A percentile compares a stretch with the other conserved stretches of the same genome.
phyloP scores from a whole-genome alignment of 768 basidiomycete genomes.

The Tylopilus intermedius region DNA sequence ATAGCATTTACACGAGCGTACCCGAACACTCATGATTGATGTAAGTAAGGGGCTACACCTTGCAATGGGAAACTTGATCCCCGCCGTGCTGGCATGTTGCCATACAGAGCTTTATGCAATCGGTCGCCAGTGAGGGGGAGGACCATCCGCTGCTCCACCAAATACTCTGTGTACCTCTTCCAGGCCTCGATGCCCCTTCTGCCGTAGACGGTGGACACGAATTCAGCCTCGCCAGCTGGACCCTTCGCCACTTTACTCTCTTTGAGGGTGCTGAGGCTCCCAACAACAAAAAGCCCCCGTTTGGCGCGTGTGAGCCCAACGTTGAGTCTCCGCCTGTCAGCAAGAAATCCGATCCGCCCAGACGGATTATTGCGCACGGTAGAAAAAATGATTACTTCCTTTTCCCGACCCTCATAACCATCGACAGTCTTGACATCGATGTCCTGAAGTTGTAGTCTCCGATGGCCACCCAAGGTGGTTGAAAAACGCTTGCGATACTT shows the following conservation, averaged over 20 bases:
- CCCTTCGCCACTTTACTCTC: conserved; percentile 37
- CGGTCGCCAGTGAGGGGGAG: conserved; percentile 41
- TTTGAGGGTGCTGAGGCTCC: conserved; percentile 62
- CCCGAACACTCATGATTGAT: not conserved
- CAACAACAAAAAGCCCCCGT: conserved; percentile 77
- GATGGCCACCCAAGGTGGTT: conserved; percentile 56
- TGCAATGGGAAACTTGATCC: conserved; percentile 3
- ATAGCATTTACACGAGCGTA: not conserved
- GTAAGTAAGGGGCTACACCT: conserved; percentile 6
- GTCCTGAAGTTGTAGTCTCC: conserved; percentile 57
- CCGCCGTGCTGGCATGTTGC: conserved; percentile 12
- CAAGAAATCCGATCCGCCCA: conserved; percentile 84
- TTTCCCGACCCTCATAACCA: conserved; percentile 91
- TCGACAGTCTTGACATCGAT: conserved; percentile 92
- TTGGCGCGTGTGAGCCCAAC: conserved; percentile 88
- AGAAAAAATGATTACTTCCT: conserved; percentile 87
- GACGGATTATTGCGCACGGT: conserved; percentile 78
- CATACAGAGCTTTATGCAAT: conserved; percentile 34
- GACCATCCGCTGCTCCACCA: conserved; percentile 50
- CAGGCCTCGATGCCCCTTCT: conserved; percentile 51
- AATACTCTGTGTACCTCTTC: conserved; percentile 56
- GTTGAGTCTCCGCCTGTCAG: conserved; percentile 80
- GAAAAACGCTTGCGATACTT: conserved; percentile 52
- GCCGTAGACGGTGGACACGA: conserved; percentile 16
- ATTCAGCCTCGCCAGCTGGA: conserved; percentile 8